A percentile compares a stretch with the other conserved stretches of the same genome.
phyloP scores from a whole-genome alignment of 192 early-diverging fungal genomes.

The Phycomyces blakesleeanus region DNA sequence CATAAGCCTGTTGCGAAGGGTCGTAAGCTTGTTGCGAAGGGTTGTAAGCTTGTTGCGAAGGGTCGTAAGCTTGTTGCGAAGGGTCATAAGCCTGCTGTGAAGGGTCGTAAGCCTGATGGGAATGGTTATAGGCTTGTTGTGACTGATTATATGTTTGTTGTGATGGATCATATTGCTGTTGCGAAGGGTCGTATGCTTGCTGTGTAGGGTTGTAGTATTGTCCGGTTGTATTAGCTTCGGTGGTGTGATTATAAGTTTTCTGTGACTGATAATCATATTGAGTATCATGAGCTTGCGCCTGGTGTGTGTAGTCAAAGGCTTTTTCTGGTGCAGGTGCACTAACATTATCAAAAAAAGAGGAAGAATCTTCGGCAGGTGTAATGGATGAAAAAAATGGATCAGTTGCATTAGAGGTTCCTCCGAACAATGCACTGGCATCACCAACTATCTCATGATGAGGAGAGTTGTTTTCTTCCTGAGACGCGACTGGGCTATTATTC shows the following conservation, averaged over 20 bases:
- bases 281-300: background rate
- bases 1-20: conserved; percentile 3
- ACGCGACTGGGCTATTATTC: too few relatives aligned
- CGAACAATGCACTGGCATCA: conserved; percentile 22
- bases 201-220: too few relatives aligned
- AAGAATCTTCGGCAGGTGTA: background rate
- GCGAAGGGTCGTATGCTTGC: too few relatives aligned
- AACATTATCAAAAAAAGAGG: background rate
- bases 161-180: too few relatives aligned
- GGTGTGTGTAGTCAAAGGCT: background rate
- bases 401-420: conserved; percentile 1
- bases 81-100: too few relatives aligned
- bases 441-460: background rate
- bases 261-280: background rate
- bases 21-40: too few relatives aligned
- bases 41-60: background rate
- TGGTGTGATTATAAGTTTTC: background rate
- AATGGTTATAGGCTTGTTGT: too few relatives aligned
- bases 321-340: background rate
- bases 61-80: conserved; percentile 4
- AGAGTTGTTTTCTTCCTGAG: too few relatives aligned
- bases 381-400: conserved; percentile 10
- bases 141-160: too few relatives aligned
- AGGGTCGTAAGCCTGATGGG: too few relatives aligned
- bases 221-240: too few relatives aligned